Conservation (phyloP, 352 stramenopile genomes). For the Elongisporangium prolatum region DNA sequence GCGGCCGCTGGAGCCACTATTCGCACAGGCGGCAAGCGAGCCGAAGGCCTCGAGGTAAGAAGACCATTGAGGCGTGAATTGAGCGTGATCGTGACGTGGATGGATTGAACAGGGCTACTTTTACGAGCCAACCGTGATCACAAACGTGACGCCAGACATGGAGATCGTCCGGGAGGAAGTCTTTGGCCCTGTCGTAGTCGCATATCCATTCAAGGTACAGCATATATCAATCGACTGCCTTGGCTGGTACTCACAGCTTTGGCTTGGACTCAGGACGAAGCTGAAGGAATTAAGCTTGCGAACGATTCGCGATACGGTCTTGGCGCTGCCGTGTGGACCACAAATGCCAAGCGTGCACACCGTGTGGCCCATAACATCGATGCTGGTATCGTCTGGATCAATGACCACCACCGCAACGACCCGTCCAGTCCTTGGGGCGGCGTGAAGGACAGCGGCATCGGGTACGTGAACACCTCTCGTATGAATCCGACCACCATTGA, state of each 20-base stretch:
- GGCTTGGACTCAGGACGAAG: constrained; percentile 39
- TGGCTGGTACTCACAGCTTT: neutral
- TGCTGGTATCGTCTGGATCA: constrained; percentile 89
- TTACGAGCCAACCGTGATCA: constrained; percentile 92
- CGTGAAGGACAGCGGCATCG: constrained; percentile 65
- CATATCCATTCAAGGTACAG: constrained; percentile 32
- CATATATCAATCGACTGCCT: too few species aligned
- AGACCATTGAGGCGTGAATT: neutral
- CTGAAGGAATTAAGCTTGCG: constrained; percentile 65
- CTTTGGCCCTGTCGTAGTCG: constrained; percentile 79
- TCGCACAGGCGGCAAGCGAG: constrained; percentile 59
- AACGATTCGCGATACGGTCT: constrained; percentile 85
- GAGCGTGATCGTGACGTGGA: neutral
- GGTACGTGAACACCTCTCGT: constrained; percentile 14
- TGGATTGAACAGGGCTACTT: constrained; percentile 62
- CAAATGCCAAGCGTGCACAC: constrained; percentile 73
- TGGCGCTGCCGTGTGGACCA: constrained; percentile 82
- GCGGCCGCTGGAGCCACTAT: constrained; percentile 73
- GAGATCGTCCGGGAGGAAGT: constrained; percentile 86
- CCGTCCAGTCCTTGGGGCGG: constrained; percentile 63
- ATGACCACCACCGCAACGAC: constrained; percentile 69
- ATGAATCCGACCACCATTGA: neutral
- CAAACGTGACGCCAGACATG: constrained; percentile 49
- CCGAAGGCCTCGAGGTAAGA: constrained; percentile 25
- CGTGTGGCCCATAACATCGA: constrained; percentile 80